phyloP scores from a whole-genome alignment of 441 rosid genomes.

The Codiaeum variegatum region DNA sequence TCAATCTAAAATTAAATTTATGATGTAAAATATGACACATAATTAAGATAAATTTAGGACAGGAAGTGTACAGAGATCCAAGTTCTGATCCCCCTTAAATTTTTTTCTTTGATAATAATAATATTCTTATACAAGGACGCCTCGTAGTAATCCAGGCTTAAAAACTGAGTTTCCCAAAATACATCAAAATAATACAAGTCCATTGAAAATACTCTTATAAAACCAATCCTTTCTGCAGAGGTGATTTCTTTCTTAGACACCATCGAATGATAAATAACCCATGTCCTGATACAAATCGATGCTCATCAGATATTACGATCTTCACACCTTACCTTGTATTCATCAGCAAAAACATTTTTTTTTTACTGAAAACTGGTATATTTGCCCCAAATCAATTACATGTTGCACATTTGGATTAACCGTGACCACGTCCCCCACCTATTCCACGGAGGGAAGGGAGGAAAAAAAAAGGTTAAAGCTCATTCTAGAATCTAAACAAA shows the following conservation, averaged over 20 bases:
- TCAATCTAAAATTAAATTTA: too few relatives aligned
- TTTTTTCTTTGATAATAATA: too few relatives aligned
- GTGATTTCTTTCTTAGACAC: neutral
- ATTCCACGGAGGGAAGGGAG: neutral
- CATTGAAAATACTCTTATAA: neutral
- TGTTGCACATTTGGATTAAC: neutral
- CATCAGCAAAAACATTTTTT: neutral
- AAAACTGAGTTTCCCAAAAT: too few relatives aligned
- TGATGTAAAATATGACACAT: too few relatives aligned
- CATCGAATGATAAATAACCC: neutral
- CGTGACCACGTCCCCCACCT: conserved; percentile 5
- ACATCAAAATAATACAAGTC: neutral
- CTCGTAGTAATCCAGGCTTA: too few relatives aligned
- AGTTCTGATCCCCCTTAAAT: too few relatives aligned
- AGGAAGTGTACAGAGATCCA: too few relatives aligned
- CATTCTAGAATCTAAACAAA: neutral
- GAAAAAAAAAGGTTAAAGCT: neutral
- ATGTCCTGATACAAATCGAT: neutral
- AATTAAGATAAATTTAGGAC: too few relatives aligned
- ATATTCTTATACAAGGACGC: too few relatives aligned
- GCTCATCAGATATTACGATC: neutral
- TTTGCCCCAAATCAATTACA: neutral
- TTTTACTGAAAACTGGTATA: neutral
- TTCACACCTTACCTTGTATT: neutral
- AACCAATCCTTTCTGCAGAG: neutral